Evolutionary conservation across 2,329 filamentous ascomycete species (phyloP).

Genomic region (Stemphylium beticola): DNA sequence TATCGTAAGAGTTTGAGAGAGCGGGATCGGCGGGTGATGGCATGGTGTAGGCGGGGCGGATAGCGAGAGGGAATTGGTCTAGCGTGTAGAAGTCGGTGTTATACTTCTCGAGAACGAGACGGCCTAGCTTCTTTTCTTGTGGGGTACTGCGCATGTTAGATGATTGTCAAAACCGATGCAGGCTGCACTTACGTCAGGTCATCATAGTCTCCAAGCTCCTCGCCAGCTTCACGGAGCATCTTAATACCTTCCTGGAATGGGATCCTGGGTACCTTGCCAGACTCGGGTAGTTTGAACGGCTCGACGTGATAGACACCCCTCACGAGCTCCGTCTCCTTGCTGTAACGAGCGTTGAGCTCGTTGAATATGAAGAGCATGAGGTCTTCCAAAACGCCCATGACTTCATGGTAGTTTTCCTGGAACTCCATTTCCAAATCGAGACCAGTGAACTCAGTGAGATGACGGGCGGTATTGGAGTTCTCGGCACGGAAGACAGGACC

Average conservation of each 20-base stretch:
- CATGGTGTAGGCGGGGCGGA: constrained; percentile 92
- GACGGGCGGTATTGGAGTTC: constrained; percentile 81
- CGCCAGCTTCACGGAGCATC: constrained; percentile 77
- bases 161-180: background rate
- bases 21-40: constrained; percentile 59
- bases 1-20: constrained; percentile 69
- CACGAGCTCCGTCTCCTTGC: constrained; percentile 74
- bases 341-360: constrained; percentile 70
- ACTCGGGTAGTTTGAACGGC: constrained; percentile 74
- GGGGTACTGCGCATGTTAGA: constrained; percentile 60
- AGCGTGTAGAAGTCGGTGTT: constrained; percentile 95
- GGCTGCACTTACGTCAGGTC: constrained; percentile 64
- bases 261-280: constrained; percentile 76
- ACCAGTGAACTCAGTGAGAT: constrained; percentile 88
- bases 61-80: constrained; percentile 90
- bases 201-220: constrained; percentile 77
- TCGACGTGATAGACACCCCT: constrained; percentile 77
- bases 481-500: constrained; percentile 87
- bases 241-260: constrained; percentile 80
- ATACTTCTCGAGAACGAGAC: constrained; percentile 85
- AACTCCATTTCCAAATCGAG: constrained; percentile 93
- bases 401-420: constrained; percentile 77
- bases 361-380: constrained; percentile 82
- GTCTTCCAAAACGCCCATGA: constrained; percentile 72
- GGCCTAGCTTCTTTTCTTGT: constrained; percentile 87